A percentile compares a stretch with the other conserved stretches of the same genome.
These are phyloP conservation scores for Globisporangium alternatum DNA, from an alignment of 352 stramenopile species.

Conservation along the genomic window DNA sequence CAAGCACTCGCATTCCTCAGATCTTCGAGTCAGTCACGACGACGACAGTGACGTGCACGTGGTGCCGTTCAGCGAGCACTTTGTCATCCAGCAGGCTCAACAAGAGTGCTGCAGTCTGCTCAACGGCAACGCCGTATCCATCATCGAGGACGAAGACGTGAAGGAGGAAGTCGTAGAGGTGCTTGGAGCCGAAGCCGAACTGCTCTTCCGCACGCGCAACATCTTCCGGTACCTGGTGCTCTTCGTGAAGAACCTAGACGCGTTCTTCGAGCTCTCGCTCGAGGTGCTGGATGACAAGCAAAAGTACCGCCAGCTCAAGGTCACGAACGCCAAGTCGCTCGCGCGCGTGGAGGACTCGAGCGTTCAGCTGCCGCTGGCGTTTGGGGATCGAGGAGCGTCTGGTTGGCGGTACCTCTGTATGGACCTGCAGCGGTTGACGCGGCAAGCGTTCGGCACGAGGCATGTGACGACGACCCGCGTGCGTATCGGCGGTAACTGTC, in stretches of 20 bases:
- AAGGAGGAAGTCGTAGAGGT: conserved; percentile 81
- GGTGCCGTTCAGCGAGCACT: conserved; percentile 46
- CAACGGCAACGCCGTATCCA: conserved; percentile 61
- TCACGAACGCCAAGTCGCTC: conserved; percentile 73
- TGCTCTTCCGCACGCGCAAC: conserved; percentile 63
- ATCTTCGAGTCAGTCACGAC: neutral
- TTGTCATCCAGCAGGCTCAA: conserved; percentile 48
- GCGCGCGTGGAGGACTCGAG: conserved; percentile 44
- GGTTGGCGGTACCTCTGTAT: conserved; percentile 77
- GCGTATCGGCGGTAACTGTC: conserved; percentile 58
- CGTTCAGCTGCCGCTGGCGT: conserved; percentile 64
- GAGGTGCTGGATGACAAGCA: conserved; percentile 70
- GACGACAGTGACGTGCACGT: conserved; percentile 24
- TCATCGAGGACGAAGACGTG: conserved; percentile 73
- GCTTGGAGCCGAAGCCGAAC: conserved; percentile 56
- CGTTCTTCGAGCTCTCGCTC: conserved; percentile 71
- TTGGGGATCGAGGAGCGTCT: conserved; percentile 24
- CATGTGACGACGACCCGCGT: conserved; percentile 74
- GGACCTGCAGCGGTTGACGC: conserved; percentile 68
- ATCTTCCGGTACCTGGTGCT: conserved; percentile 83
- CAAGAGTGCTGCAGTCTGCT: conserved; percentile 57
- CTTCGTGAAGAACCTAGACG: conserved; percentile 78
- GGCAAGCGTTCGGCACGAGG: conserved; percentile 63
- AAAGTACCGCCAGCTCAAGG: conserved; percentile 50
- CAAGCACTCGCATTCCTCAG: neutral